phyloP scores from a whole-genome alignment of 495 filamentous ascomycete species.

The Neurospora discreta region DNA sequence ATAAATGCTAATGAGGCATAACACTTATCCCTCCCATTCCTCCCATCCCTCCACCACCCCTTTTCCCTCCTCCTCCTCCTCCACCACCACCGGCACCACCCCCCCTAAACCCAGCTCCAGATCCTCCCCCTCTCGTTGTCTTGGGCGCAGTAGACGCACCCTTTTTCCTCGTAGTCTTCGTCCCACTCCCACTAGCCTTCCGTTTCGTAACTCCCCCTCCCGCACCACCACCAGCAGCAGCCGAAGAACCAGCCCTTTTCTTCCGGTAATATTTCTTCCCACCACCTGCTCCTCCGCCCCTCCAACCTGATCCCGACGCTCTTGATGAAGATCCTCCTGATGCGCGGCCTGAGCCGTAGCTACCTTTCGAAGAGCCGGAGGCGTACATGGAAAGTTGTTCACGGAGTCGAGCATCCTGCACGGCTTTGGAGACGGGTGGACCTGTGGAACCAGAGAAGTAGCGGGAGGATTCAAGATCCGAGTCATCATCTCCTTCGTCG shows the following conservation, averaged over 20 bases:
- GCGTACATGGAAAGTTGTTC: not conserved
- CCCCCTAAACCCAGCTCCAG: not conserved
- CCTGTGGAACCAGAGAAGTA: slow-evolving; percentile 3
- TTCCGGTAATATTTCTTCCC: slow-evolving; percentile 6
- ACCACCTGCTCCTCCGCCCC: slow-evolving; percentile 4
- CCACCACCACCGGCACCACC: not conserved
- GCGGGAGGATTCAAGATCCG: slow-evolving; percentile 4
- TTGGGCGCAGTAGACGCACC: no score
- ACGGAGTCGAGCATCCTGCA: not conserved
- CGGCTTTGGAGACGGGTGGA: not conserved
- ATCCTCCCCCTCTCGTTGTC: not conserved
- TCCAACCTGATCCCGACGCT: not conserved
- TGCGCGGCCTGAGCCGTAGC: slow-evolving; percentile 12
- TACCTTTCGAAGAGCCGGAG: not conserved
- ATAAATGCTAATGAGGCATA: not conserved
- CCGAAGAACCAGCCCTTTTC: not conserved
- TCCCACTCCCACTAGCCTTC: not conserved
- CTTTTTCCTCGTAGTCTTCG: not conserved
- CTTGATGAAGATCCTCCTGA: not conserved
- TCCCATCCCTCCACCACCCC: not conserved
- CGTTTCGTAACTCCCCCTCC: not conserved
- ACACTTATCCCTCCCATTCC: not conserved
- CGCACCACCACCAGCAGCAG: not conserved
- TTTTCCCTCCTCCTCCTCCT: not conserved
- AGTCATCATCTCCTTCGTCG: slow-evolving; percentile 19